Conservation (phyloP, 2,329 filamentous ascomycete genomes). For the Verticillium klebahnii region DNA sequence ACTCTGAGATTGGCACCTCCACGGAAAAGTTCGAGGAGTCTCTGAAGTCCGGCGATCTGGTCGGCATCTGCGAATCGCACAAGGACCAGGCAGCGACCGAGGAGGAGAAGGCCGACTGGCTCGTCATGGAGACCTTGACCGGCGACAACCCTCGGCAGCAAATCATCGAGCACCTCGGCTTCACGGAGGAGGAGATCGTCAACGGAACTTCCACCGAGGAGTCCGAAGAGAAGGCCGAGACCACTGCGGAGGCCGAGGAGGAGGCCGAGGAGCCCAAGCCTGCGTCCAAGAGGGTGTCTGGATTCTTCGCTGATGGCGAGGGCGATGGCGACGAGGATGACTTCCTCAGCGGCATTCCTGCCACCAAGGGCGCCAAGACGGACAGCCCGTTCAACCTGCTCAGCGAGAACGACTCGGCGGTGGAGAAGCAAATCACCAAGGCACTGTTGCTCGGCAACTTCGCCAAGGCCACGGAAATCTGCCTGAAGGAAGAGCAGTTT, state of each 20-base stretch:
- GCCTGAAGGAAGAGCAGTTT: constrained; percentile 80
- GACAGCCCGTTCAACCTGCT: constrained; percentile 93
- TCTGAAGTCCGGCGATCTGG: constrained; percentile 71
- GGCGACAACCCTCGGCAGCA: constrained; percentile 80
- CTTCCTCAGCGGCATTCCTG: constrained; percentile 79
- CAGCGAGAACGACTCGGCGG: constrained; percentile 73
- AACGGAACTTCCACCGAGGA: constrained; percentile 41
- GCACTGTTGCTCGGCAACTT: constrained; percentile 89
- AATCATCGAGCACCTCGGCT: constrained; percentile 87
- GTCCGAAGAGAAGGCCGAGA: constrained; percentile 17
- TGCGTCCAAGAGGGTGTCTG: constrained; percentile 63
- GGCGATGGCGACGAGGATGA: constrained; percentile 67
- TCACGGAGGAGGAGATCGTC: constrained; percentile 55
- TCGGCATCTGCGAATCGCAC: constrained; percentile 73
- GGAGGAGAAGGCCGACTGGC: constrained; percentile 94
- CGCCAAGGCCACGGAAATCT: constrained; percentile 82
- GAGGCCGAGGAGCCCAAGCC: constrained; percentile 36
- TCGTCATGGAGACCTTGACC: constrained; percentile 84
- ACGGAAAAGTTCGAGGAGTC: constrained; percentile 85
- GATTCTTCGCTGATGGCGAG: constrained; percentile 70
- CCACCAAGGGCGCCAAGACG: constrained; percentile 87
- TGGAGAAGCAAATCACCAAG: constrained; percentile 82
- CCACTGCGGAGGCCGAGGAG: constrained; percentile 18
- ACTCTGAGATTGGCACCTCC: constrained; percentile 76
- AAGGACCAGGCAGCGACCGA: constrained; percentile 72